Conservation (phyloP, 2,329 filamentous ascomycete species). For the Macrophomina phaseolina region DNA sequence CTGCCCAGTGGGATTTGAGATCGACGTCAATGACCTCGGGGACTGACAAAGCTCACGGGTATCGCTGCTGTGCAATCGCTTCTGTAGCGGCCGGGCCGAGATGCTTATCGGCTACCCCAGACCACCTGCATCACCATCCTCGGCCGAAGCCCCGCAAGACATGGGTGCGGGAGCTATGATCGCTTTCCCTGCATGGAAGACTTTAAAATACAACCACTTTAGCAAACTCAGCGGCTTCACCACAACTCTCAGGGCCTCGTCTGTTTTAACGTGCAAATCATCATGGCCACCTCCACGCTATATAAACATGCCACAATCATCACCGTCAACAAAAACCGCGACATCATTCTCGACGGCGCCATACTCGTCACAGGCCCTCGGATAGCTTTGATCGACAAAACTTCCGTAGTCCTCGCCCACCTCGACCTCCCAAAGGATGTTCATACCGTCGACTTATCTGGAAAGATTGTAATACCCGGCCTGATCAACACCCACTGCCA, state of each 20-base stretch:
- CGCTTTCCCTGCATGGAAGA: slow-evolving; percentile 4
- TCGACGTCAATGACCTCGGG: neutral
- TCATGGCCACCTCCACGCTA: slow-evolving; percentile 40
- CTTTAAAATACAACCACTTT: neutral
- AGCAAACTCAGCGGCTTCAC: neutral
- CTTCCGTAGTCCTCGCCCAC: slow-evolving; percentile 35
- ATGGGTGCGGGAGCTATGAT: neutral
- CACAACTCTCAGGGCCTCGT: neutral
- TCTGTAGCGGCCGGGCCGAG: slow-evolving; percentile 2
- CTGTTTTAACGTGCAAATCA: neutral
- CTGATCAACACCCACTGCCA: slow-evolving; percentile 47
- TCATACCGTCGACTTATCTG: slow-evolving; percentile 36
- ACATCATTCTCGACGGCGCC: slow-evolving; percentile 56
- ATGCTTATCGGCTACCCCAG: neutral
- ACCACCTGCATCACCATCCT: neutral
- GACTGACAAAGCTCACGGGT: neutral
- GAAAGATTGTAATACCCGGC: slow-evolving; percentile 44
- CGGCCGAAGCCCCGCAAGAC: slow-evolving; percentile 1
- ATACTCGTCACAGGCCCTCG: slow-evolving; percentile 48
- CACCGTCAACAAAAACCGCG: slow-evolving; percentile 54
- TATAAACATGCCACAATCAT: slow-evolving; percentile 59
- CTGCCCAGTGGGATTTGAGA: neutral
- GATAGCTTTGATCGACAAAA: slow-evolving; percentile 54
- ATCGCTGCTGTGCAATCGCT: neutral
- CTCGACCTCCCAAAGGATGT: slow-evolving; percentile 5